Evolutionary conservation across 208 protist species (phyloP).

Genomic region (Acanthamoeba sp.): DNA sequence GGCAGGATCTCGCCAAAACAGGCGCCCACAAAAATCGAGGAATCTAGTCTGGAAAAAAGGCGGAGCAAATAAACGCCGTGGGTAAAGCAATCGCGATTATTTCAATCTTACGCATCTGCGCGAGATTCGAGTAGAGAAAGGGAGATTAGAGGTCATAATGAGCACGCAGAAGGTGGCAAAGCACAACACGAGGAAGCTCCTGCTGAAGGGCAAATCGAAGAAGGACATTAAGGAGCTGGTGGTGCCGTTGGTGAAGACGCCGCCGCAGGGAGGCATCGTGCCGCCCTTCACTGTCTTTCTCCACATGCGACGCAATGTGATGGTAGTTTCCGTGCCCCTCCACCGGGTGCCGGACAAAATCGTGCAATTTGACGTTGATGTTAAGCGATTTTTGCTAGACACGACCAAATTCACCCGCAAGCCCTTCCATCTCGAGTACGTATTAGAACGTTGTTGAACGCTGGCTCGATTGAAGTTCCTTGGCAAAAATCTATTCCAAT

Average conservation of each 20-base stretch:
- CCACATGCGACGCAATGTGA: constrained; percentile 27
- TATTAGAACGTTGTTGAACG: too few relatives aligned
- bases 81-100: not conserved
- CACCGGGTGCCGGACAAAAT: constrained; percentile 37
- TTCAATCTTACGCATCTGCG: not conserved
- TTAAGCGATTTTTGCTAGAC: constrained; percentile 3
- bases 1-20: too few relatives aligned
- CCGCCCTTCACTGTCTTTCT: constrained; percentile 32
- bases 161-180: not conserved
- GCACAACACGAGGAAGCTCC: constrained; percentile 38
- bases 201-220: constrained; percentile 59
- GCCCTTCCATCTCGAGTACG: constrained; percentile 44
- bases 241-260: not conserved
- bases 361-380: not conserved
- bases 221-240: constrained; percentile 3
- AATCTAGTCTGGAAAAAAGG: not conserved
- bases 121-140: not conserved
- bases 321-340: constrained; percentile 24
- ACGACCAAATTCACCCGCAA: constrained; percentile 44
- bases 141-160: not conserved
- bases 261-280: not conserved
- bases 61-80: not conserved
- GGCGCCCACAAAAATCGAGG: too few relatives aligned
- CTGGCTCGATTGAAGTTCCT: too few relatives aligned
- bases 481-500: too few relatives aligned